Percentiles rank a stretch among this genome's conserved stretches.
Evolutionary conservation across 2,329 filamentous ascomycete genomes (phyloP).

Genomic region (Colletotrichum euphorbiae): DNA sequence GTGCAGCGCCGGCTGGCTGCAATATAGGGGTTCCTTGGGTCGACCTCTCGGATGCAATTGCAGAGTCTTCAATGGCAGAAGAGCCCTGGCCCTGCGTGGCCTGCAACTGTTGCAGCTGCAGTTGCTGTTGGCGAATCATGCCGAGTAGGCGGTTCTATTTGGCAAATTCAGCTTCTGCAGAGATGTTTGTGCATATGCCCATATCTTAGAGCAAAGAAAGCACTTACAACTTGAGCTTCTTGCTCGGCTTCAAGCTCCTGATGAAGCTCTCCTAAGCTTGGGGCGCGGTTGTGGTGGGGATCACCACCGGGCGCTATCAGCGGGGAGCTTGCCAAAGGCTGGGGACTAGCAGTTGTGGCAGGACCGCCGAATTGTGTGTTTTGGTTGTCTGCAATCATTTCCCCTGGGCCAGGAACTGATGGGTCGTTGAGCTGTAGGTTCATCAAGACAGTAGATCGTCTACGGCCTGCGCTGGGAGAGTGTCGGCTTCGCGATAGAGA

Average conservation of each 20-base stretch:
- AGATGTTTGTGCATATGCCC: background rate
- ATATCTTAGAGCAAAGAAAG: background rate
- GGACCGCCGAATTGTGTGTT: slow-evolving; percentile 45
- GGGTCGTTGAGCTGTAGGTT: slow-evolving; percentile 82
- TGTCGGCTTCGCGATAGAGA: slow-evolving; percentile 60
- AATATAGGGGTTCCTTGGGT: slow-evolving; percentile 52
- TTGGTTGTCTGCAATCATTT: slow-evolving; percentile 68
- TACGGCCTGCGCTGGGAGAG: slow-evolving; percentile 64
- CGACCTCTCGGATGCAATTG: slow-evolving; percentile 58
- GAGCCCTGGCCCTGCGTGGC: slow-evolving; percentile 51
- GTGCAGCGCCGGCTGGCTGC: slow-evolving; percentile 43
- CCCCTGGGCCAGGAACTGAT: slow-evolving; percentile 73
- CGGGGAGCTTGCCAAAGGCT: slow-evolving; percentile 61
- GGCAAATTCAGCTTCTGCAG: slow-evolving; percentile 17
- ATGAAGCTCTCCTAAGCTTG: slow-evolving; percentile 81
- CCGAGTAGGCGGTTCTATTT: slow-evolving; percentile 77
- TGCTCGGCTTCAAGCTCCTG: slow-evolving; percentile 84
- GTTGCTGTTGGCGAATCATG: slow-evolving; percentile 81
- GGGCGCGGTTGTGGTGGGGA: slow-evolving; percentile 73
- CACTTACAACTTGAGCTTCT: slow-evolving; percentile 77
- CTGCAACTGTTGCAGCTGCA: slow-evolving; percentile 74
- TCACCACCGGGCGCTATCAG: slow-evolving; percentile 54
- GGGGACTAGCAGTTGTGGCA: slow-evolving; percentile 54
- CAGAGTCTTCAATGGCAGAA: slow-evolving; percentile 63
- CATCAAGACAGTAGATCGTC: slow-evolving; percentile 77